Base-by-base conservation (phyloP, 116 monocot species). In the Thalassia testudinum region DNA sequence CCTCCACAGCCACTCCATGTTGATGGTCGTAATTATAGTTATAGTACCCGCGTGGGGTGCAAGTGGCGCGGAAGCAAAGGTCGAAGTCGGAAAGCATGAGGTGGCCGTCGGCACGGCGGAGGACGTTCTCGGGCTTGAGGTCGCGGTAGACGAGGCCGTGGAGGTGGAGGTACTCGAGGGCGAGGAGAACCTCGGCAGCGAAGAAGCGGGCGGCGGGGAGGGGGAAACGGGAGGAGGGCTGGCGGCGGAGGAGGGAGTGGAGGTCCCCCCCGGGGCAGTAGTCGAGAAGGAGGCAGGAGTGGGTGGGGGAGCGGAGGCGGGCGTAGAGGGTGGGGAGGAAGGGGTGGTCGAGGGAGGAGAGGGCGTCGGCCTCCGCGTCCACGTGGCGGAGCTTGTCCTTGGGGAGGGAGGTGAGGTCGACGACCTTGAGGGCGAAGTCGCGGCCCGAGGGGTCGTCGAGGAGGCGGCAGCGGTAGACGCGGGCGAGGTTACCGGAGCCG, bases 11-110 rank as follows among this genome's bases (percentile, higher is more conserved):
- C 1, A 27, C 50, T 1, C 30, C 21, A n/a, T 10, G 30, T 3
- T 34, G 30, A 34, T 34, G 30, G 10, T 10, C 30, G 30, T 10
- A 34, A 34, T 5, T 10, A 10, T 34, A 10, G 30, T 10, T 3
- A 3, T 5, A 5, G 3, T 34, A 10, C 30, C 3, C 30, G 6
- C 30, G 3, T 5, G 30, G 30, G 30, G 10, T 34, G 53, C 78
- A 37, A 3, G 52, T 16, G 1, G 85, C 53, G 8, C 62, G 59
- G 66, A 91, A 78, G 64, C 81, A 83, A 57, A 93, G 83, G 63
- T 93, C 93, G 49, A 93, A 93, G 62, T 93, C 93, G 28, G 87
- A 87, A 50, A 93, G 84, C 84, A 93, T 81, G 60, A 93, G 67
- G 58, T 93, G 93, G 44, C 93, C 93, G 59, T 87, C 80, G 40